Percentiles rank a stretch among this genome's conserved stretches.
Evolutionary conservation across 352 stramenopile genomes (phyloP).

Genomic region (Phytophthora ohioensis): DNA sequence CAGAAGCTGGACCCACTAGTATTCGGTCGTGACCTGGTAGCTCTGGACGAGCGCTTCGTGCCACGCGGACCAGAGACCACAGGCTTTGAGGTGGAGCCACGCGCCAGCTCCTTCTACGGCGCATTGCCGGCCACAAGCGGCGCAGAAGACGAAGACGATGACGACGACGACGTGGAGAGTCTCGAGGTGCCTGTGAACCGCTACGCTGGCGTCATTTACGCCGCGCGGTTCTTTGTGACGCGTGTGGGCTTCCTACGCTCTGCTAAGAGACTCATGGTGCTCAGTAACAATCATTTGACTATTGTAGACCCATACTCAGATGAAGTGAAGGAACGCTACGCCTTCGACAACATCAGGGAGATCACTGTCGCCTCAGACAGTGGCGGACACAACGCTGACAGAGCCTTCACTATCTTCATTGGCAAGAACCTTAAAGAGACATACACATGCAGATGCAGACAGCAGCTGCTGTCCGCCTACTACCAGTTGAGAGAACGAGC

Average conservation of each 20-base stretch:
- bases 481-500: slow-evolving; percentile 85
- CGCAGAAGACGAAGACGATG: slow-evolving; percentile 56
- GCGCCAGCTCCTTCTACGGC: slow-evolving; percentile 40
- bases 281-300: slow-evolving; percentile 83
- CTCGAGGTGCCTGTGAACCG: slow-evolving; percentile 65
- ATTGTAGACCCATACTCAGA: slow-evolving; percentile 88
- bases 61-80: slow-evolving; percentile 74
- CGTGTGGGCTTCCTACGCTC: slow-evolving; percentile 83
- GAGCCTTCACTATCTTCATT: slow-evolving; percentile 85
- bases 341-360: slow-evolving; percentile 91
- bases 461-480: slow-evolving; percentile 88
- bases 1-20: slow-evolving; percentile 63
- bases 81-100: slow-evolving; percentile 60
- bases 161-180: slow-evolving; percentile 55
- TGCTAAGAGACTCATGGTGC: slow-evolving; percentile 80
- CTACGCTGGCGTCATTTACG: slow-evolving; percentile 88
- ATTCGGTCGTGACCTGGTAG: slow-evolving; percentile 58
- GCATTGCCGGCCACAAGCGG: slow-evolving; percentile 25
- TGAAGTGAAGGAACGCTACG: slow-evolving; percentile 87
- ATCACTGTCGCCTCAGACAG: slow-evolving; percentile 82
- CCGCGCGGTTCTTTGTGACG: slow-evolving; percentile 88
- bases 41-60: slow-evolving; percentile 71
- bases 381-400: slow-evolving; percentile 72
- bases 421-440: slow-evolving; percentile 89
- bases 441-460: slow-evolving; percentile 84